phyloP scores from a whole-genome alignment of 371 early-diverging fungal species.

The Mucor indicus region DNA sequence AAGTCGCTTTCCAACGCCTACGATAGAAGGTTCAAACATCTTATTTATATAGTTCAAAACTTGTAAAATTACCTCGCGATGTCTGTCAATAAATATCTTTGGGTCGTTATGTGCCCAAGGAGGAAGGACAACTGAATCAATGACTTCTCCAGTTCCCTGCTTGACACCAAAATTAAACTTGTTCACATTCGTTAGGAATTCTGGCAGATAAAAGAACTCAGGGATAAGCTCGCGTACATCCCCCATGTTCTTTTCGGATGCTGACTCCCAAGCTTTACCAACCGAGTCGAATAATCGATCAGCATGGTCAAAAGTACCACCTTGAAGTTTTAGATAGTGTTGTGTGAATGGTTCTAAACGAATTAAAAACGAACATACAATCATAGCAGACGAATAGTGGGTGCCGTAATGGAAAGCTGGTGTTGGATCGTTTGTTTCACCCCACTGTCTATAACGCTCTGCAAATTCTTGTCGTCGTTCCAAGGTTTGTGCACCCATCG shows the following conservation, averaged over 20 bases:
- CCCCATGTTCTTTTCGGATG: slow-evolving; percentile 70
- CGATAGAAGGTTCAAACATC: not conserved
- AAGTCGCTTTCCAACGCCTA: slow-evolving; percentile 89
- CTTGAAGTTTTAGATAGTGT: slow-evolving; percentile 75
- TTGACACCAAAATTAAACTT: slow-evolving; percentile 78
- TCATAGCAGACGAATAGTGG: slow-evolving; percentile 87
- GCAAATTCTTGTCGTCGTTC: slow-evolving; percentile 60
- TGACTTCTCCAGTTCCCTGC: slow-evolving; percentile 72
- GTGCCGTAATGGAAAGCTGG: slow-evolving; percentile 88
- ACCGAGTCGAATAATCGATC: slow-evolving; percentile 68
- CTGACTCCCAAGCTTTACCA: slow-evolving; percentile 67
- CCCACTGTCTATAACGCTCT: slow-evolving; percentile 60
- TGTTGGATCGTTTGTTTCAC: slow-evolving; percentile 70
- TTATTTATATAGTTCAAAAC: not conserved
- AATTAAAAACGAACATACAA: slow-evolving; percentile 80
- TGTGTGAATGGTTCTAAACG: slow-evolving; percentile 86
- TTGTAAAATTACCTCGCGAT: slow-evolving; percentile 59
- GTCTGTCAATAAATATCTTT: slow-evolving; percentile 82
- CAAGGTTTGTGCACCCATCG: slow-evolving; percentile 81
- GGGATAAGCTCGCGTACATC: slow-evolving; percentile 90
- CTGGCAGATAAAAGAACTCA: slow-evolving; percentile 87
- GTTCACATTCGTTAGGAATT: slow-evolving; percentile 81
- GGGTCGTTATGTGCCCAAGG: slow-evolving; percentile 87
- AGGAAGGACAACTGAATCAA: slow-evolving; percentile 76
- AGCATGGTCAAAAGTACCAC: slow-evolving; percentile 88